Evolutionary conservation across 345 rosid species (phyloP).

Genomic region (Ceriops decandra): DNA sequence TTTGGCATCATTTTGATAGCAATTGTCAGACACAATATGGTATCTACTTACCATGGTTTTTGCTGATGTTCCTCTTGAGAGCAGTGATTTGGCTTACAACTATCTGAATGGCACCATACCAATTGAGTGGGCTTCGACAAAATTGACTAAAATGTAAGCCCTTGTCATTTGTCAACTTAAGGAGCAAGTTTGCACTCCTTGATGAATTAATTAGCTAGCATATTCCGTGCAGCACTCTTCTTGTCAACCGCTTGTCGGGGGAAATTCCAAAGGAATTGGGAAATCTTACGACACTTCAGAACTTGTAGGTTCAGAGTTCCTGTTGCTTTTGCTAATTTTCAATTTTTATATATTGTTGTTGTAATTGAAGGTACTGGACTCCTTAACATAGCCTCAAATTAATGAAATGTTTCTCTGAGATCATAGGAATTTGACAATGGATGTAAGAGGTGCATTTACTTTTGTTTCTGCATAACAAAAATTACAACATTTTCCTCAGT

Average conservation of each 20-base stretch:
- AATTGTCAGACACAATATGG: background rate
- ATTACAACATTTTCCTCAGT: background rate
- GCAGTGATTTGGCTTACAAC: conserved; percentile 59
- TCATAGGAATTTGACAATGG: no score
- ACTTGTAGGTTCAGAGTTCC: conserved; percentile 36
- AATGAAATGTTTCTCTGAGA: no score
- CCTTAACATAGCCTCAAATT: no score
- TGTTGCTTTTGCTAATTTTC: background rate
- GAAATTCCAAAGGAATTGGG: conserved; percentile 49
- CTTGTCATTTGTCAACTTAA: background rate
- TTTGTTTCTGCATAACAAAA: no score
- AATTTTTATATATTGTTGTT: background rate
- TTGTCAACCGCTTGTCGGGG: conserved; percentile 54
- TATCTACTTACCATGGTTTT: background rate
- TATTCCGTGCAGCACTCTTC: conserved; percentile 38
- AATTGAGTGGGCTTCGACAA: conserved; percentile 51
- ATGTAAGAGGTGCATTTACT: no score
- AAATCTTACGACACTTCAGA: conserved; percentile 41
- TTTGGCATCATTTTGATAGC: background rate
- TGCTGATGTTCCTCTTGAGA: background rate
- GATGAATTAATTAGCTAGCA: background rate
- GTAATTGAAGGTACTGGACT: background rate
- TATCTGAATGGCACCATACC: conserved; percentile 56
- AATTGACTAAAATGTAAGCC: conserved; percentile 45
- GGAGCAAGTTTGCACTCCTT: background rate